These are phyloP conservation scores for Glarea lozoyensis DNA, from an alignment of 495 filamentous ascomycete genomes.

Conservation along the genomic window DNA sequence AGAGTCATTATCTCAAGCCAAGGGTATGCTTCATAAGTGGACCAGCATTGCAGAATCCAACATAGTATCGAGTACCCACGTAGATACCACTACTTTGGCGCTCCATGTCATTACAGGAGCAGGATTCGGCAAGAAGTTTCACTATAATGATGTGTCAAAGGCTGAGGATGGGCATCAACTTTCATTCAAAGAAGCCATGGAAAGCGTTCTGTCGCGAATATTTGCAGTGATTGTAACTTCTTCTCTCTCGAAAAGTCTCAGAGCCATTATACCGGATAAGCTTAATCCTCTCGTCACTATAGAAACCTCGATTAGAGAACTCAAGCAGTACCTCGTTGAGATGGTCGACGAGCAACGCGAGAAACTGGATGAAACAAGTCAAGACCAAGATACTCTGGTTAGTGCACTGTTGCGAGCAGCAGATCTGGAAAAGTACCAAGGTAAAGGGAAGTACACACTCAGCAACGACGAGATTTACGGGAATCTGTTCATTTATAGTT, in stretches of 20 bases:
- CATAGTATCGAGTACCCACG: slow-evolving; percentile 9
- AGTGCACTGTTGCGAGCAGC: slow-evolving; percentile 25
- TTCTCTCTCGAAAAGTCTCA: slow-evolving; percentile 24
- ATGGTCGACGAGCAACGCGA: slow-evolving; percentile 7
- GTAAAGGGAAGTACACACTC: slow-evolving; percentile 10
- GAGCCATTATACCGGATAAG: too few species aligned
- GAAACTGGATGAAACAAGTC: neutral
- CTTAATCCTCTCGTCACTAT: too few species aligned
- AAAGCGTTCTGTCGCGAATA: slow-evolving; percentile 21
- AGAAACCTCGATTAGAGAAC: slow-evolving; percentile 22
- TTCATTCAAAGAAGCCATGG: slow-evolving; percentile 26
- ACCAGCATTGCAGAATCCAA: neutral
- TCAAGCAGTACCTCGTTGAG: slow-evolving; percentile 21
- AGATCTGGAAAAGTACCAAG: slow-evolving; percentile 9
- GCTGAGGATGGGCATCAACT: slow-evolving; percentile 2
- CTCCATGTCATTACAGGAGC: slow-evolving; percentile 27
- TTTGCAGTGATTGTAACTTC: too few species aligned
- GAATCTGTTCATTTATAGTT: slow-evolving; percentile 44
- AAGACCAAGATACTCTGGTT: slow-evolving; percentile 25
- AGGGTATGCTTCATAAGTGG: slow-evolving; percentile 30
- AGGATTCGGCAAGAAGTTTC: slow-evolving; percentile 25
- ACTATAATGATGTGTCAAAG: slow-evolving; percentile 19
- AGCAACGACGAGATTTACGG: slow-evolving; percentile 39
- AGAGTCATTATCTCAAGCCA: slow-evolving; percentile 29
- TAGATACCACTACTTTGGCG: slow-evolving; percentile 26